A percentile compares a stretch with the other conserved stretches of the same genome.
These are phyloP conservation scores for Nothophytophthora sp. DNA, from an alignment of 352 stramenopile species.

Conservation along the genomic window DNA sequence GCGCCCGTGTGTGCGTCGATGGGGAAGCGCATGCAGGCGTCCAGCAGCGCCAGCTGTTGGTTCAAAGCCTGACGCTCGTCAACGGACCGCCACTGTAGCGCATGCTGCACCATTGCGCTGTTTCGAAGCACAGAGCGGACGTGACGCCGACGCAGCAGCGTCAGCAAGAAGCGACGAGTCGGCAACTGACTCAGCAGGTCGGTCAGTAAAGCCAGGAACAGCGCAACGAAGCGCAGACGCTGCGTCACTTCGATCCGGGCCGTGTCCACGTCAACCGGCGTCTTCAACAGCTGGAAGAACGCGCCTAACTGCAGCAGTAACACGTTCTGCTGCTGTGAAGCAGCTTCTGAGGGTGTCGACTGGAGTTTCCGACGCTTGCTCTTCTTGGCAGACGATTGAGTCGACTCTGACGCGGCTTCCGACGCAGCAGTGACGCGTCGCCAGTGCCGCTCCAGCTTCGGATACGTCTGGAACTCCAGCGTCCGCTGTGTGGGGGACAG, in stretches of 20 bases:
- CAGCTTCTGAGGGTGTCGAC: background rate
- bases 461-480: conserved; percentile 63
- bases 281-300: conserved; percentile 42
- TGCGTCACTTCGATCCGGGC: conserved; percentile 16
- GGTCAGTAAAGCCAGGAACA: conserved; percentile 79
- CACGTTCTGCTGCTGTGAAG: conserved; percentile 26
- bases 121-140: conserved; percentile 41
- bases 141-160: conserved; percentile 68
- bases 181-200: conserved; percentile 89
- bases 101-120: conserved; percentile 42
- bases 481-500: conserved; percentile 58
- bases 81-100: conserved; percentile 32
- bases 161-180: conserved; percentile 87
- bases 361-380: conserved; percentile 43
- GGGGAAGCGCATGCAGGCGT: conserved; percentile 70
- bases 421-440: conserved; percentile 29
- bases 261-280: conserved; percentile 25
- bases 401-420: conserved; percentile 7
- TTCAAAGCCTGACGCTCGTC: conserved; percentile 46
- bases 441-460: conserved; percentile 73
- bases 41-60: conserved; percentile 68
- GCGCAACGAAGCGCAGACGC: conserved; percentile 45
- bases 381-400: conserved; percentile 17
- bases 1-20: conserved; percentile 86
- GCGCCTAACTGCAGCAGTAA: conserved; percentile 41